Conservation (phyloP, 164 flowering plant species). For the Litsea cubeba region DNA sequence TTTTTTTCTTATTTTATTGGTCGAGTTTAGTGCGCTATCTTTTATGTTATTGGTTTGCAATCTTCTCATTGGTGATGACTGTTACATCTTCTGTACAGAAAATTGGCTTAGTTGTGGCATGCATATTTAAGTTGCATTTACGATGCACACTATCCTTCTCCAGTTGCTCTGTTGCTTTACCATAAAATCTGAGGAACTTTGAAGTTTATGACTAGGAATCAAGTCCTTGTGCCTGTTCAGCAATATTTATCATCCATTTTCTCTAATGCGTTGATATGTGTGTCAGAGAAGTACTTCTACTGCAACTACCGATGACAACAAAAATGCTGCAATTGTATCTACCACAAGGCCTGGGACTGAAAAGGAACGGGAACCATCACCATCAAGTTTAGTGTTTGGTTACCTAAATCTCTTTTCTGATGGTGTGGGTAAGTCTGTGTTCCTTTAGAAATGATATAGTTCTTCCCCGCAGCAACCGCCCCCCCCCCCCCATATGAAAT, state of each 20-base stretch:
- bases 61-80: too few relatives aligned
- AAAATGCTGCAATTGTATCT: conserved; percentile 24
- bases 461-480: too few relatives aligned
- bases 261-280: not conserved
- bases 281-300: conserved; percentile 53
- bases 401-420: conserved; percentile 96
- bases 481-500: too few relatives aligned
- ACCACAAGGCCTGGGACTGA: conserved; percentile 11
- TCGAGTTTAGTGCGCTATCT: too few relatives aligned
- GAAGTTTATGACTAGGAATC: not conserved
- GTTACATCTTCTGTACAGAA: too few relatives aligned
- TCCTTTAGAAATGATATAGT: conserved; percentile 4
- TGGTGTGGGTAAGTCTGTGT: conserved; percentile 80
- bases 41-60: too few relatives aligned
- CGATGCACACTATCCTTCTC: not conserved
- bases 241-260: not conserved
- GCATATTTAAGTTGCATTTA: not conserved
- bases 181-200: not conserved
- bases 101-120: not conserved
- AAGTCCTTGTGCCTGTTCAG: not conserved
- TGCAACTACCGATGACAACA: conserved; percentile 1
- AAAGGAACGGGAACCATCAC: conserved; percentile 22
- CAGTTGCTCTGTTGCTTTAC: not conserved
- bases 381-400: conserved; percentile 86
- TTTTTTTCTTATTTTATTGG: too few relatives aligned